Evolutionary conservation across 2,329 filamentous ascomycete genomes (phyloP), one percentile per base, ranked within the genome.

Genomic region (Botrytis hyacinthi): DNA sequence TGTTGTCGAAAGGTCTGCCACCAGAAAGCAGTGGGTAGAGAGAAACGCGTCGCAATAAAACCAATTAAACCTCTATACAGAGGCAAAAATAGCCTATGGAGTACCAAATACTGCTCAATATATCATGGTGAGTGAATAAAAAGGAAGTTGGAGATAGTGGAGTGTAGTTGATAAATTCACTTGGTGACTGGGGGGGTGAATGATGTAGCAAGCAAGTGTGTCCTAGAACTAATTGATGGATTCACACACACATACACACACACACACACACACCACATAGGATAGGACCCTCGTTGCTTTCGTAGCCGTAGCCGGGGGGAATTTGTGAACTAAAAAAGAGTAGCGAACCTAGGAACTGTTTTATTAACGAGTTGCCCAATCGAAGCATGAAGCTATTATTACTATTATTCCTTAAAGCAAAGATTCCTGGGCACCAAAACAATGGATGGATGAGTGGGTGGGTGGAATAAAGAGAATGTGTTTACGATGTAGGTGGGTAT

Each of bases 81-180:
- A 78, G 78, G 80, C 78, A 78, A 75, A 76, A 60, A 67, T 29
- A 77, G 79, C 78, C 79, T 75, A 59, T 76, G 70, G 71, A 74
- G 73, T 76, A 78, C 65, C 68, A 73, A 73, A 57, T 61, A 54
- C 44, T 74, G 67, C 66, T 81, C 78, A 81, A 79, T 77, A 75
- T 78, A 77, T 77, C 80, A 81, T 81, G 74, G 74, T 72, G 61
- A 62, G 42, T 35, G 65, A 63, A 70, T 63, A 22, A 35, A 29
- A 46, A 73, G 26, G 60, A 18, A 46, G 32, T 54, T 60, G 7
- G 29, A 59, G 42, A 37, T 60, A 61, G 48, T 73, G 51, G 68
- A 68, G 29, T 29, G 46, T 72, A 37, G 59, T 29, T 67, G 65
- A 59, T 72, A 46, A 61, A 29, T 37, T 62, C 37, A 40, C 37